A percentile compares a stretch with the other conserved stretches of the same genome.
phyloP scores from a whole-genome alignment of 2,329 filamentous ascomycete genomes.

The Chaetomium globosum region DNA sequence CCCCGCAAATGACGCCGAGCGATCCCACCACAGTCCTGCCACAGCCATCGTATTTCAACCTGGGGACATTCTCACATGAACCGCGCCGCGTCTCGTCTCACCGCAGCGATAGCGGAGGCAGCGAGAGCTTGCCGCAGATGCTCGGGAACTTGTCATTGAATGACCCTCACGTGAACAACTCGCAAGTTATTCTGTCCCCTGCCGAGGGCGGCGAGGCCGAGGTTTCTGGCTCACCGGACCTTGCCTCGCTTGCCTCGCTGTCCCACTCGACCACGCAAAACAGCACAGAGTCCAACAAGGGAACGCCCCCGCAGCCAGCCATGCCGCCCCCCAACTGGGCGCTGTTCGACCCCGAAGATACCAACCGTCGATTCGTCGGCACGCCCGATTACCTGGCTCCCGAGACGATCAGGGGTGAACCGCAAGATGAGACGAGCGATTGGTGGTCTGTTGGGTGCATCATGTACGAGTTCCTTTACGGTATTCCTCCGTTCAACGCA shows the following conservation, averaged over 20 bases:
- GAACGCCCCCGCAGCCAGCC: constrained; percentile 63
- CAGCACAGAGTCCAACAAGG: constrained; percentile 54
- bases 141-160: constrained; percentile 77
- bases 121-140: constrained; percentile 81
- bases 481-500: constrained; percentile 91
- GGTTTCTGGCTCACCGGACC: constrained; percentile 74
- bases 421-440: constrained; percentile 97
- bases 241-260: constrained; percentile 67
- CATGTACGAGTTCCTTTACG: constrained; percentile 92
- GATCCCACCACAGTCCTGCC: constrained; percentile 64
- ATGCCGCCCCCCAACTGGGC: constrained; percentile 91
- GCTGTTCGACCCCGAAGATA: constrained; percentile 93
- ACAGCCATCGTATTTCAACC: constrained; percentile 91
- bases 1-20: constrained; percentile 84
- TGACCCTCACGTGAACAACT: constrained; percentile 54
- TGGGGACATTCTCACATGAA: constrained; percentile 61
- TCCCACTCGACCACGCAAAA: constrained; percentile 53
- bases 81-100: constrained; percentile 73
- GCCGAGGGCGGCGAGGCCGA: constrained; percentile 76
- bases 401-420: constrained; percentile 92
- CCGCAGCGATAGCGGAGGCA: constrained; percentile 89
- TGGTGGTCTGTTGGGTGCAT: constrained; percentile 99
- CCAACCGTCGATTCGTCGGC: constrained; percentile 88
- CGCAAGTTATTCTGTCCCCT: constrained; percentile 58
- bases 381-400: constrained; percentile 96